Conservation (phyloP, 2,329 filamentous ascomycete genomes). For the Alternaria brassicae region DNA sequence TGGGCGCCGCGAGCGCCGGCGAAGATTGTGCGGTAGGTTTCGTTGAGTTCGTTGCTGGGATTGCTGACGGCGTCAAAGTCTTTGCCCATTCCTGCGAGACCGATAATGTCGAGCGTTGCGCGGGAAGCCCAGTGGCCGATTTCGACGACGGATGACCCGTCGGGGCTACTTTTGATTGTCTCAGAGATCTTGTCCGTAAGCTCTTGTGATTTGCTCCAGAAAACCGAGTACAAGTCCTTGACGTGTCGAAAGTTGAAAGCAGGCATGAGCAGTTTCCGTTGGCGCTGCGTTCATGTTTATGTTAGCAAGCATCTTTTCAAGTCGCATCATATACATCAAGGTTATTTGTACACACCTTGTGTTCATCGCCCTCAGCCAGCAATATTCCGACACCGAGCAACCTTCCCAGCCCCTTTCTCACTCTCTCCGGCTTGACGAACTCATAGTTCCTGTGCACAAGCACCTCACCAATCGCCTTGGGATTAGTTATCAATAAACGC, state of each 20-base stretch:
- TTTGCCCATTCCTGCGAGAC: conserved; percentile 62
- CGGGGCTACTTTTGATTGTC: conserved; percentile 31
- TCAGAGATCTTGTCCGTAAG: conserved; percentile 47
- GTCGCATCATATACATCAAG: not conserved
- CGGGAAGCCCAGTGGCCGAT: conserved; percentile 58
- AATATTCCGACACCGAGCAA: conserved; percentile 76
- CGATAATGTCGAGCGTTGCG: conserved; percentile 66
- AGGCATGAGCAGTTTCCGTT: conserved; percentile 57
- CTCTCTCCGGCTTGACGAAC: conserved; percentile 56
- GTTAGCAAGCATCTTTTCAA: conserved; percentile 11
- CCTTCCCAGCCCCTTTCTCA: conserved; percentile 64
- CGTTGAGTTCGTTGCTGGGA: conserved; percentile 60
- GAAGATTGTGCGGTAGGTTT: conserved; percentile 61
- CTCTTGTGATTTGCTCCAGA: conserved; percentile 58
- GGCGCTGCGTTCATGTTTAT: conserved; percentile 36
- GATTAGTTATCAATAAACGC: conserved; percentile 54
- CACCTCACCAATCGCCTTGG: conserved; percentile 58
- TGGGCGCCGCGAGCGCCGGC: conserved; percentile 58
- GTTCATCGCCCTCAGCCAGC: conserved; percentile 88
- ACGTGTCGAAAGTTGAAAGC: conserved; percentile 60
- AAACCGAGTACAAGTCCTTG: conserved; percentile 58
- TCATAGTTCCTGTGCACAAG: conserved; percentile 60
- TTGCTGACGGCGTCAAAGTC: conserved; percentile 63
- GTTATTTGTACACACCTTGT: conserved; percentile 62
- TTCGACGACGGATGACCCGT: conserved; percentile 50